Percentiles rank a stretch among this genome's conserved stretches.
These are phyloP conservation scores for Elongisporangium prolatum DNA, from an alignment of 352 stramenopile species.

Conservation along the genomic window DNA sequence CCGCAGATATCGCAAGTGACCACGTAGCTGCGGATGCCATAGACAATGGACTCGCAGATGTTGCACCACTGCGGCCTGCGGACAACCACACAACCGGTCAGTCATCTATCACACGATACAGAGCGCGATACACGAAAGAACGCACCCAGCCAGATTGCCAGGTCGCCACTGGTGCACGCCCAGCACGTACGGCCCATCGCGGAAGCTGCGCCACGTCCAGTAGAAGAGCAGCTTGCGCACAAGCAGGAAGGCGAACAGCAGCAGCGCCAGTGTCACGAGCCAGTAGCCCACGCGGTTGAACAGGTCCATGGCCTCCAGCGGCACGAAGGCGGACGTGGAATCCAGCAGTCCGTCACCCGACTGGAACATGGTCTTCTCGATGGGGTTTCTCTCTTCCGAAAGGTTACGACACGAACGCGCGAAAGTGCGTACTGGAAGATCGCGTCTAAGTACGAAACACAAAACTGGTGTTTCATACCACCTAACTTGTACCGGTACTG, in stretches of 20 bases:
- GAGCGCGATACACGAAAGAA: neutral
- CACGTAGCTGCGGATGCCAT: slow-evolving; percentile 83
- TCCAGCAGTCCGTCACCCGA: slow-evolving; percentile 31
- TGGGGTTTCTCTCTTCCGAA: neutral
- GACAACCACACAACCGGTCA: neutral
- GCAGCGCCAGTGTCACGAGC: slow-evolving; percentile 35
- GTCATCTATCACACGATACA: slow-evolving; percentile 1
- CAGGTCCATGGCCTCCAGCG: slow-evolving; percentile 39
- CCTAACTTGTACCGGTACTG: too few species aligned
- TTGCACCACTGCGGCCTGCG: slow-evolving; percentile 78
- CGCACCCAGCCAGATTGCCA: slow-evolving; percentile 64
- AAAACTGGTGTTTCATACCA: neutral
- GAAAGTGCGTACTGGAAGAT: neutral
- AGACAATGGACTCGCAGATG: slow-evolving; percentile 72
- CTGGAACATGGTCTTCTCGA: slow-evolving; percentile 4
- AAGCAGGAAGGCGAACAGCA: slow-evolving; percentile 49
- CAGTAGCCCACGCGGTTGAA: slow-evolving; percentile 58
- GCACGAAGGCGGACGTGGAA: slow-evolving; percentile 44
- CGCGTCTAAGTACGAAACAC: slow-evolving; percentile 4
- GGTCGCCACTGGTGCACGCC: slow-evolving; percentile 74
- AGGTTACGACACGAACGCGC: slow-evolving; percentile 5
- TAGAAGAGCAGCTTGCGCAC: slow-evolving; percentile 75
- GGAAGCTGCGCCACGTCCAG: slow-evolving; percentile 79
- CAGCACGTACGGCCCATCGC: slow-evolving; percentile 63
- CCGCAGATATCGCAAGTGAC: slow-evolving; percentile 83